Base-by-base conservation (phyloP, 148 eudicot genomes). In the Dysphania ambrosioides region DNA sequence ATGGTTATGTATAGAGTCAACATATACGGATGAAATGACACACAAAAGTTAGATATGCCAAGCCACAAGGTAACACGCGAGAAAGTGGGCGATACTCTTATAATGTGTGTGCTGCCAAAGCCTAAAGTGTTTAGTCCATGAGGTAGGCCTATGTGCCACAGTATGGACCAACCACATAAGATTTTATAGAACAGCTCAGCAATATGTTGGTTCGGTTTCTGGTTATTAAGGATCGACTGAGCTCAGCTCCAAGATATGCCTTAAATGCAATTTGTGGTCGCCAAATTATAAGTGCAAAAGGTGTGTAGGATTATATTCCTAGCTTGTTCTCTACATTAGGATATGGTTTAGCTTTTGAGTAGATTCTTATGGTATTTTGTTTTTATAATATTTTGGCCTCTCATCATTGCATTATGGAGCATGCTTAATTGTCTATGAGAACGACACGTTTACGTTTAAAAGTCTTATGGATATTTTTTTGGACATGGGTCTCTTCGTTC, bases 51-150 rank as follows among this genome's bases (percentile, higher is more conserved):
- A 23, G 32, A 41, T 49, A 67, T 40, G 31, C 55, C 13, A 67
- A 16, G 55, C 4, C 71, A 67, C 71, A 67, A 67, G 71, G 53
- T 34, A 42, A 42, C 71, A 67, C 71, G 42, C 55, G 34, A 67
- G 71, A 67, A 67, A 67, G 42, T 27, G 42, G 55, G 55, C 2
- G 55, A 67, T 40, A 6, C 71, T 41, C 30, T 21, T 11, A 40
- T 2, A 29, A 34, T 41, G 12, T 67, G 71, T 67, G 71, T 55
- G 42, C 2, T 41, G 71, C 53, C 47, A 67, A 67, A 41, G 26
- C 55, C 71, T 64, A 9, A 67, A 67, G 71, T 67, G 53, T 67
- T 40, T 24, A 40, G 18, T 42, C 10, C 71, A 41, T 67, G 53
- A 41, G 71, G 53, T 23, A 67, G 53, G 2, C 21, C n/a, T 24